Conservation (phyloP, 768 basidiomycete genomes). For the Lactarius hengduanensis region DNA sequence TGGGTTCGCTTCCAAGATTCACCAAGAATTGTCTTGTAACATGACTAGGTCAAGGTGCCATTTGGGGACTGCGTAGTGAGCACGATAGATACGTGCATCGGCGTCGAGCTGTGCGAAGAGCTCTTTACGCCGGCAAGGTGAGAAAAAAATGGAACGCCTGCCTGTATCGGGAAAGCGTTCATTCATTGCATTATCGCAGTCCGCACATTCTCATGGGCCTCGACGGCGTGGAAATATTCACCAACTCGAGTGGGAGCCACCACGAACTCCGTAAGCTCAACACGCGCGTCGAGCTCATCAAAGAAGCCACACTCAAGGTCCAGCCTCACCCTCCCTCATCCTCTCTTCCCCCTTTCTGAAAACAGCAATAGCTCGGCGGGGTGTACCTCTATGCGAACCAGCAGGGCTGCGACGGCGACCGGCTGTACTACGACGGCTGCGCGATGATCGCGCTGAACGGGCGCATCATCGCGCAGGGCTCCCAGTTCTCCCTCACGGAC, state of each 20-base stretch:
- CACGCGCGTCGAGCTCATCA: constrained; percentile 89
- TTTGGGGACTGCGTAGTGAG: constrained; percentile 96
- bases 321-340: not conserved
- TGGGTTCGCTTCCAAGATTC: constrained; percentile 32
- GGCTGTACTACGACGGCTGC: constrained; percentile 97
- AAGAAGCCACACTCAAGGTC: constrained; percentile 95
- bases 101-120: constrained; percentile 96
- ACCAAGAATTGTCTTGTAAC: not conserved
- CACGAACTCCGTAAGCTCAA: constrained; percentile 97
- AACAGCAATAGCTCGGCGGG: constrained; percentile 71
- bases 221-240: constrained; percentile 98
- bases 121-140: constrained; percentile 95
- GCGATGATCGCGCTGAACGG: constrained; percentile 97
- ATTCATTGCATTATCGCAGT: constrained; percentile 41
- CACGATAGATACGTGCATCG: constrained; percentile 93
- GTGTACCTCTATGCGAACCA: constrained; percentile 98
- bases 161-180: not conserved
- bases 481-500: constrained; percentile 93
- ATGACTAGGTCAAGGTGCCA: constrained; percentile 72
- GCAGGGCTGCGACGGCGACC: constrained; percentile 97
- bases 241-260: constrained; percentile 97
- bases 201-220: constrained; percentile 98
- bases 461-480: constrained; percentile 87
- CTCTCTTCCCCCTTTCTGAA: not conserved
- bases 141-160: not conserved